These are phyloP conservation scores for Quercus suber DNA, from an alignment of 306 rosid species.

Conservation along the genomic window DNA sequence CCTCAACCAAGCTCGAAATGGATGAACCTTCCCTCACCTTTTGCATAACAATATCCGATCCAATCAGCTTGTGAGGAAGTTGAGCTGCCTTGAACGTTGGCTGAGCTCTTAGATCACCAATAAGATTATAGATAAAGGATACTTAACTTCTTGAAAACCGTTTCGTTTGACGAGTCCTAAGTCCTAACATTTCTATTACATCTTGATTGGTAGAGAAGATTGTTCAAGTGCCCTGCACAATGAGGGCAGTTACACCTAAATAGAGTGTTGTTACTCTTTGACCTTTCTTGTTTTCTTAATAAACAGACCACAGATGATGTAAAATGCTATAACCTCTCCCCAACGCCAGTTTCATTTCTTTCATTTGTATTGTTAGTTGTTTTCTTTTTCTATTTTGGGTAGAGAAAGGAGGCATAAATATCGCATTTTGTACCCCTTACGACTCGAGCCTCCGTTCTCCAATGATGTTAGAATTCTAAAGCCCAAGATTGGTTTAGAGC, in stretches of 20 bases:
- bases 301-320: background rate
- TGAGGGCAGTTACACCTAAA: slow-evolving; percentile 70
- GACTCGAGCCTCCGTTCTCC: accelerated
- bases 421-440: no score
- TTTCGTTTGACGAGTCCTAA: slow-evolving; percentile 19
- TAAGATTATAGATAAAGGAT: slow-evolving; percentile 41
- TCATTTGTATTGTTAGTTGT: background rate
- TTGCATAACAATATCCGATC: background rate
- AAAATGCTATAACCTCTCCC: slow-evolving; percentile 2
- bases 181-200: slow-evolving; percentile 19
- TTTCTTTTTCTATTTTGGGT: no score
- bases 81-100: slow-evolving; percentile 31
- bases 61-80: slow-evolving; percentile 21
- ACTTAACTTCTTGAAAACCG: slow-evolving; percentile 46
- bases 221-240: slow-evolving; percentile 10
- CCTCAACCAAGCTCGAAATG: slow-evolving; percentile 20
- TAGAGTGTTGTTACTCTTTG: slow-evolving; percentile 61
- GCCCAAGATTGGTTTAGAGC: no score
- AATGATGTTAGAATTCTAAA: no score
- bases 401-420: no score
- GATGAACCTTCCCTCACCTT: slow-evolving; percentile 19
- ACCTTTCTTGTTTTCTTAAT: slow-evolving; percentile 43
- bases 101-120: slow-evolving; percentile 25
- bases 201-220: slow-evolving; percentile 29
- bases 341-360: background rate